Conservation (phyloP, 176 grass and related monocot genomes). For the Thinopyrum elongatum region DNA sequence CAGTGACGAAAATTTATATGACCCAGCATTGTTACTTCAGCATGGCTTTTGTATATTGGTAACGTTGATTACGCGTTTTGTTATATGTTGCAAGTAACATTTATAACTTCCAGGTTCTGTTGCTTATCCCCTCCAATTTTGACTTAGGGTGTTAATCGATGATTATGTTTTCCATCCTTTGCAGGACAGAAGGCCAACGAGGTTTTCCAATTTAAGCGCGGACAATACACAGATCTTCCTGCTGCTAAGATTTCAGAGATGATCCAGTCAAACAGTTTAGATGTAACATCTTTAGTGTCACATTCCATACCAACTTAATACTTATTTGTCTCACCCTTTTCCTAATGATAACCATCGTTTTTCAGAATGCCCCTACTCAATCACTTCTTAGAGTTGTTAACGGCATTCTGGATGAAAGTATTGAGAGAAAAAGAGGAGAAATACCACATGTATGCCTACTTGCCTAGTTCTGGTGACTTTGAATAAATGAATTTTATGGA, state of each 20-base stretch:
- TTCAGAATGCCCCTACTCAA: slow-evolving; percentile 88
- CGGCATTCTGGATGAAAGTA: slow-evolving; percentile 96
- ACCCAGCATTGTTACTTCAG: not conserved
- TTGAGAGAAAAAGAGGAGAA: slow-evolving; percentile 98
- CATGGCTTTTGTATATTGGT: not conserved
- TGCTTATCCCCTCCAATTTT: not conserved
- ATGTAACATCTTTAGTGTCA: slow-evolving; percentile 65
- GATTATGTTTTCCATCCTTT: slow-evolving; percentile 33
- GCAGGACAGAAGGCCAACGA: slow-evolving; percentile 71
- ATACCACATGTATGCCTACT: slow-evolving; percentile 80
- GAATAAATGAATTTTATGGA: not conserved
- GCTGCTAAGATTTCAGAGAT: slow-evolving; percentile 89
- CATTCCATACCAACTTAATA: slow-evolving; percentile 8
- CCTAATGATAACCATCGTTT: slow-evolving; percentile 39
- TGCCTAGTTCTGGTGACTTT: slow-evolving; percentile 22
- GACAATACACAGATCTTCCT: slow-evolving; percentile 73
- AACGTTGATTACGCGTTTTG: not conserved
- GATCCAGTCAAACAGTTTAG: slow-evolving; percentile 87
- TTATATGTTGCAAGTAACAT: not conserved
- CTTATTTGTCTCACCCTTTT: not conserved
- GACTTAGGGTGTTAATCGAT: slow-evolving; percentile 4
- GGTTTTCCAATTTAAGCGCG: slow-evolving; percentile 68
- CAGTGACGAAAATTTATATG: slow-evolving; percentile 15
- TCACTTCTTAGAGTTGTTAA: slow-evolving; percentile 93
- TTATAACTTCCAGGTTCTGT: not conserved